These are phyloP conservation scores for Arctostaphylos glauca DNA, from an alignment of 148 eudicot species.

Conservation along the genomic window DNA sequence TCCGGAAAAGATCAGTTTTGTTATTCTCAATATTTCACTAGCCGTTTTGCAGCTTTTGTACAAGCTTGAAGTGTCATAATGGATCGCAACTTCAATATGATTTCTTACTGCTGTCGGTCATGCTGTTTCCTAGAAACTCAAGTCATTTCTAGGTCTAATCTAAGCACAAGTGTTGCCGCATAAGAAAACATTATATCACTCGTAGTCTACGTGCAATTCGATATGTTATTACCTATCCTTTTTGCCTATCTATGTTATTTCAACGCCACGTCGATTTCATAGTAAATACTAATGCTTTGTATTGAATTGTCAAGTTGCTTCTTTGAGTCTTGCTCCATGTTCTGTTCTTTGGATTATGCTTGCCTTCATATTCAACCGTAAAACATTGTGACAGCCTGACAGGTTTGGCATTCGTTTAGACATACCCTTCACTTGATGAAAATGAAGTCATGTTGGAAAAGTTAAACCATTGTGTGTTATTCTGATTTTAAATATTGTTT, in stretches of 20 bases:
- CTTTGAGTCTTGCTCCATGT: not conserved
- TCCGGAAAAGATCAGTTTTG: not conserved
- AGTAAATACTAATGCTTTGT: not conserved
- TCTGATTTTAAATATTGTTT: not conserved
- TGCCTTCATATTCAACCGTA: not conserved
- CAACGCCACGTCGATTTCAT: not conserved
- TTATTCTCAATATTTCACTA: not conserved
- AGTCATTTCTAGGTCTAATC: not conserved
- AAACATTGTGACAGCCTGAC: not conserved
- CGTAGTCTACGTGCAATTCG: not conserved
- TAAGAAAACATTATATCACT: not conserved
- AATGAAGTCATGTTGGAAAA: not conserved
- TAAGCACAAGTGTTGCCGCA: not conserved
- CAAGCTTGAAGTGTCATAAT: not conserved
- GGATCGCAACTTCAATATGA: not conserved
- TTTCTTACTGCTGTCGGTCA: not conserved
- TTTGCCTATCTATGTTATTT: not conserved
- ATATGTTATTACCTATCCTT: not conserved
- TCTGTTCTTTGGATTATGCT: not conserved
- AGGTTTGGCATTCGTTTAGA: not conserved
- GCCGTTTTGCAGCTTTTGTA: not conserved
- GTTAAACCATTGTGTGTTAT: not conserved
- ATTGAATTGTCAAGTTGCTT: not conserved
- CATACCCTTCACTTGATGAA: not conserved
- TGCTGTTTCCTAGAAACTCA: not conserved